Conservation (phyloP, 768 basidiomycete genomes). For the Termitomyces sp. region DNA sequence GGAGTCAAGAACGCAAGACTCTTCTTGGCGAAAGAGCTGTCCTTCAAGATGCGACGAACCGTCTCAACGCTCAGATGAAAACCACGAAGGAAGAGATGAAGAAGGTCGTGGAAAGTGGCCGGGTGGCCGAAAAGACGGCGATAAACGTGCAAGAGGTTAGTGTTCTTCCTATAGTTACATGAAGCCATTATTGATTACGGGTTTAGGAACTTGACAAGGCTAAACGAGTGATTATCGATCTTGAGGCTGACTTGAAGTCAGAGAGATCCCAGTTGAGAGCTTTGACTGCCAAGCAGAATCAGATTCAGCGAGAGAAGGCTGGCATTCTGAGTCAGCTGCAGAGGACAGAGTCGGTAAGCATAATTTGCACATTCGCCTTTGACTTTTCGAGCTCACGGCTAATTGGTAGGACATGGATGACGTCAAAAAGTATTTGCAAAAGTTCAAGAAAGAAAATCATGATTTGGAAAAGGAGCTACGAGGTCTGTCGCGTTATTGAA, state of each 20-base stretch:
- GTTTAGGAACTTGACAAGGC: constrained; percentile 70
- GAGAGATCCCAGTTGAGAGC: constrained; percentile 68
- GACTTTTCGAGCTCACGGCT: constrained; percentile 5
- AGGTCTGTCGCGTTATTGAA: constrained; percentile 38
- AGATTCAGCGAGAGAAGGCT: constrained; percentile 63
- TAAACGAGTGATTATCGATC: constrained; percentile 59
- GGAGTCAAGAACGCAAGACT: constrained; percentile 65
- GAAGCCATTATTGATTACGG: constrained; percentile 3
- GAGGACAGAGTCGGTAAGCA: constrained; percentile 66
- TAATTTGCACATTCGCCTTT: background rate
- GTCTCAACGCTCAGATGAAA: constrained; percentile 61
- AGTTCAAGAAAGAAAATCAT: constrained; percentile 70
- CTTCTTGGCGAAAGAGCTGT: constrained; percentile 70
- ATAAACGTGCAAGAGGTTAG: constrained; percentile 56
- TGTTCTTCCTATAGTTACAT: constrained; percentile 1
- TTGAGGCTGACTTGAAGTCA: constrained; percentile 68
- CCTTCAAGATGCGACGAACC: constrained; percentile 68
- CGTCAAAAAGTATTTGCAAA: constrained; percentile 65
- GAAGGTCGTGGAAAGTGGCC: constrained; percentile 52
- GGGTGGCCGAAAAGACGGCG: constrained; percentile 45
- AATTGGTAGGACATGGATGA: constrained; percentile 73
- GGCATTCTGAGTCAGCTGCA: constrained; percentile 62
- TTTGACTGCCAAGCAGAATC: constrained; percentile 62
- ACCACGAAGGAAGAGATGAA: constrained; percentile 56
- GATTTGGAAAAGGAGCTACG: constrained; percentile 73